A percentile compares a stretch with the other conserved stretches of the same genome.
phyloP scores from a whole-genome alignment of 305 asterid species.

The Rubia tinctorum region DNA sequence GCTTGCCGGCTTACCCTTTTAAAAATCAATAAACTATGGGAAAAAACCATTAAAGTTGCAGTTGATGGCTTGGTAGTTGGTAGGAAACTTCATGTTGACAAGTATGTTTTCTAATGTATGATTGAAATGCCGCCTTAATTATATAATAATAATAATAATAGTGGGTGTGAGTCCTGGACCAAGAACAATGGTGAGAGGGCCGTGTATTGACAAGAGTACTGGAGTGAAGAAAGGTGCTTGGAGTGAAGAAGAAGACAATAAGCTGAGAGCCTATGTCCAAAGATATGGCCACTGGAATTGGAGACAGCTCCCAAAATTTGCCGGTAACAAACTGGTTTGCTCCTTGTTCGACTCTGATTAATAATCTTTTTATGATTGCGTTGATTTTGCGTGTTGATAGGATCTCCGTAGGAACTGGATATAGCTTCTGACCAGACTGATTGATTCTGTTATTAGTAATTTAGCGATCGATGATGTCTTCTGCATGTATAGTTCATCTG shows the following conservation, averaged over 20 bases:
- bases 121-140: background rate
- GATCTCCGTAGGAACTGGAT: no score
- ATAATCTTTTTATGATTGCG: background rate
- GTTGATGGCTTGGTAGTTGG: background rate
- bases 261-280: background rate
- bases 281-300: background rate
- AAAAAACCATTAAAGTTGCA: background rate
- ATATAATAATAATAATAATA: background rate
- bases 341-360: background rate
- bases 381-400: background rate
- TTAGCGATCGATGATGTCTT: no score
- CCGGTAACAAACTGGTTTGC: background rate
- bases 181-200: background rate
- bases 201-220: background rate
- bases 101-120: background rate
- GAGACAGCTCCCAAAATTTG: background rate
- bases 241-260: background rate
- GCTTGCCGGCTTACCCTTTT: background rate
- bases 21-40: background rate
- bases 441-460: background rate
- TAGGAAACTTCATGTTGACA: slow-evolving; percentile 2
- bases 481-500: background rate
- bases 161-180: background rate
- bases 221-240: slow-evolving; percentile 1
- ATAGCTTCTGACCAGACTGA: background rate